Evolutionary conservation across 805 yeast species (phyloP), one percentile per base, ranked within the genome.

Genomic region (Suhomyces vadensis): DNA sequence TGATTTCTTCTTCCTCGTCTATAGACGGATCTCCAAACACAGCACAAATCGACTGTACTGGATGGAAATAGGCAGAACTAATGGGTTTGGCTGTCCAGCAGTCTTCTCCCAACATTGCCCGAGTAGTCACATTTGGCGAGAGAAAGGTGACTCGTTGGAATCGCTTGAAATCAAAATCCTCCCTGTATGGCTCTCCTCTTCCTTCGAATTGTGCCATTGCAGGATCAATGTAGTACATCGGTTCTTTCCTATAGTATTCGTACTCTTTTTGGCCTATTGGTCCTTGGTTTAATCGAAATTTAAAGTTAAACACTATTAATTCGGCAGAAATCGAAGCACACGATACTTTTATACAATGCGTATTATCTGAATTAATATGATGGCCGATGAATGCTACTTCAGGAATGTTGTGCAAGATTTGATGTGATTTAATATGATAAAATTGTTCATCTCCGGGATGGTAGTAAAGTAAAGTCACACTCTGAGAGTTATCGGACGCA

Each of bases 51-150:
- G 77, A 69, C 27, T 63, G 57, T 5, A 82, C 87, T n/a, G 64
- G 62, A 44, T 71, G 67, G 63, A 83, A 82, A 43, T 58, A 67
- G 4, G 50, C 50, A 1, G 65, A 57, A 16, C 62, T 58, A 1
- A 82, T 56, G 8, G 67, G 67, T 38, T 64, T 66, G 5, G 73
- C 61, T 0, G 83, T 73, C 87, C 88, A 83, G 23, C 74, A 79
- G 44, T 72, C 75, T 37, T 77, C 82, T 6, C 63, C 63, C 20
- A 79, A 42, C 8, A 69, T 43, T 2, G 64, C 55, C 20, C 82
- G 49, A 35, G 62, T 57, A 0, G 50, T 43, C 0, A 71, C 68
- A 4, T 17, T 33, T 4, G 73, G 69, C 2, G 44, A 20, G 3
- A 42, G 42, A 39, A 64, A 68, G 7, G 13, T 38, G n/a, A 60